phyloP scores from a whole-genome alignment of 2,329 filamentous ascomycete genomes.

The Cercospora zeina region DNA sequence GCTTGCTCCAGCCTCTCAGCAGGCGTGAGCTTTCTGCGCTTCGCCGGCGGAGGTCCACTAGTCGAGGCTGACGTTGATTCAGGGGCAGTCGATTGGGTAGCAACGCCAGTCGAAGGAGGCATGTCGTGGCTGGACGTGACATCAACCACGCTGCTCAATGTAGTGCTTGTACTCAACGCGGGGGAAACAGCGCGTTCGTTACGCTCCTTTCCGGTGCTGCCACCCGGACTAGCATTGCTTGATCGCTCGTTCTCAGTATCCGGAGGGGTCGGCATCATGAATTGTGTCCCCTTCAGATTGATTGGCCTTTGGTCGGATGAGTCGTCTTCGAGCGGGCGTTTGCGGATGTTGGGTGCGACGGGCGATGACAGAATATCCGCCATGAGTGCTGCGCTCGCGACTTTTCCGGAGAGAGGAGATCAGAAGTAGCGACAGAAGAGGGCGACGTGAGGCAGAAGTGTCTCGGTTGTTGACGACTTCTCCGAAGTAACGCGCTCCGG shows the following conservation, averaged over 20 bases:
- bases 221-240: slow-evolving; percentile 35
- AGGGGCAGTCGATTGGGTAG: slow-evolving; percentile 11
- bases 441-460: neutral
- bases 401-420: neutral
- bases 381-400: slow-evolving; percentile 26
- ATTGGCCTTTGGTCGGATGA: slow-evolving; percentile 34
- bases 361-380: slow-evolving; percentile 39
- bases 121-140: slow-evolving; percentile 23
- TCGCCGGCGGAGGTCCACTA: slow-evolving; percentile 40
- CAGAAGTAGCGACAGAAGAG: neutral
- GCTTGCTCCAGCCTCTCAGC: slow-evolving; percentile 45
- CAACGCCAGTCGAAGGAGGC: slow-evolving; percentile 18
- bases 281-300: slow-evolving; percentile 40
- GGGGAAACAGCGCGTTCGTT: slow-evolving; percentile 35
- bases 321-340: slow-evolving; percentile 34
- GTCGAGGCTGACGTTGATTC: slow-evolving; percentile 17
- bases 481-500: slow-evolving; percentile 12
- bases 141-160: slow-evolving; percentile 39
- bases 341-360: slow-evolving; percentile 30
- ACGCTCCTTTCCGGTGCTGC: slow-evolving; percentile 19
- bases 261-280: slow-evolving; percentile 40
- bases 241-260: slow-evolving; percentile 36
- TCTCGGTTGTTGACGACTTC: slow-evolving; percentile 5
- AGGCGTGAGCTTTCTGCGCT: slow-evolving; percentile 47
- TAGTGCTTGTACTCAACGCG: slow-evolving; percentile 37